phyloP scores from a whole-genome alignment of 2,329 filamentous ascomycete species.

The Neonectria punicea region DNA sequence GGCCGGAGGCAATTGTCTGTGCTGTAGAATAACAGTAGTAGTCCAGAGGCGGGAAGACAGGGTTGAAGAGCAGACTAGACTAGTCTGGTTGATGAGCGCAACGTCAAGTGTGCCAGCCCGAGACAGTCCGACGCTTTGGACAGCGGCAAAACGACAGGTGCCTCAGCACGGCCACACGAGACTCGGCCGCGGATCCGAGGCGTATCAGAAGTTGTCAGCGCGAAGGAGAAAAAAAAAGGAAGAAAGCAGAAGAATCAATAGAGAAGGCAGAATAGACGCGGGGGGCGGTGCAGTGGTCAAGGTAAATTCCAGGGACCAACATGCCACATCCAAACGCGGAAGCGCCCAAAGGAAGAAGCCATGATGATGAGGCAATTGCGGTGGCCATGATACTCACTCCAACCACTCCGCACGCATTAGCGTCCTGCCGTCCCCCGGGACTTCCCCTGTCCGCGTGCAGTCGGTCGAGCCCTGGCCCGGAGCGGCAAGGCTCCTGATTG shows the following conservation, averaged over 20 bases:
- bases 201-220: neutral
- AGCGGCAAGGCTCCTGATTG: constrained; percentile 48
- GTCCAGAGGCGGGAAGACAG: neutral
- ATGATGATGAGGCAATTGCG: neutral
- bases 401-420: neutral
- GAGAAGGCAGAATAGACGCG: neutral
- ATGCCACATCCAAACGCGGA: neutral
- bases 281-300: neutral
- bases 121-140: neutral
- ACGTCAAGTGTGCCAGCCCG: constrained; percentile 5
- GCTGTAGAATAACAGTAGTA: too few species aligned
- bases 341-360: too few species aligned
- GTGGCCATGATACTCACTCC: neutral
- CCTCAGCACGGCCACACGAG: constrained; percentile 16
- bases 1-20: too few species aligned
- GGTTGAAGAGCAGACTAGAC: neutral
- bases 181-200: constrained; percentile 9
- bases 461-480: constrained; percentile 9
- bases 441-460: neutral
- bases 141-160: constrained; percentile 9
- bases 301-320: neutral
- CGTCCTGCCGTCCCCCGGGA: neutral
- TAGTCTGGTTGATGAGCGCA: neutral
- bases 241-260: neutral
- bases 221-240: neutral